A percentile compares a stretch with the other conserved stretches of the same genome.
phyloP scores from a whole-genome alignment of 1,284 basidiomycete species.

The Bondarzewia mesenterica region DNA sequence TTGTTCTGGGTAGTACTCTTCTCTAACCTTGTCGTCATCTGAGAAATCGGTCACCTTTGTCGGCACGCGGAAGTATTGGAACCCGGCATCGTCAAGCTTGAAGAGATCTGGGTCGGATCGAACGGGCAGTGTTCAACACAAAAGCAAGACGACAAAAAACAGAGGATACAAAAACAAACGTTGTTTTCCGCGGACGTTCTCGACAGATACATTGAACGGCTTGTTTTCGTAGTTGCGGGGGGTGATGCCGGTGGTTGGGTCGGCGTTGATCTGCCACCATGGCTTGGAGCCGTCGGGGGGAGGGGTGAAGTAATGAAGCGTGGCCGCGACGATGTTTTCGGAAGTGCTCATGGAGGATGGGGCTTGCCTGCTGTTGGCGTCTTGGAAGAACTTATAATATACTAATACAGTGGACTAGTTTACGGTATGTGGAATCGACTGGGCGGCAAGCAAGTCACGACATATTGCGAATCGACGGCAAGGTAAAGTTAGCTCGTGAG shows the following conservation, averaged over 20 bases:
- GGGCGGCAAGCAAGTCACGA: too few relatives aligned
- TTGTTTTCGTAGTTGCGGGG: conserved; percentile 18
- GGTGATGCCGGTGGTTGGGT: conserved; percentile 15
- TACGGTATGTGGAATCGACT: too few relatives aligned
- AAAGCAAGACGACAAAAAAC: too few relatives aligned
- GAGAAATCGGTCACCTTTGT: conserved; percentile 36
- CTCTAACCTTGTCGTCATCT: conserved; percentile 39
- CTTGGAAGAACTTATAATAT: too few relatives aligned
- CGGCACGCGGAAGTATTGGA: conserved; percentile 38
- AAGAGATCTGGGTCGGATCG: conserved; percentile 28
- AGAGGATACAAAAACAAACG: neutral
- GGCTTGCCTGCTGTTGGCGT: neutral
- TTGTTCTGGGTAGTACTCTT: conserved; percentile 55
- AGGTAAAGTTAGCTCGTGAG: too few relatives aligned
- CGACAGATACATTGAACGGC: conserved; percentile 31
- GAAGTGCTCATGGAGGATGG: too few relatives aligned
- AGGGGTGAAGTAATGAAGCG: conserved; percentile 22
- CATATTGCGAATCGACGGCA: too few relatives aligned
- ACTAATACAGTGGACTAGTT: too few relatives aligned
- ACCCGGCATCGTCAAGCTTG: conserved; percentile 53
- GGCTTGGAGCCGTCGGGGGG: conserved; percentile 25
- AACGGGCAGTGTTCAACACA: too few relatives aligned
- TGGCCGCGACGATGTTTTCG: conserved; percentile 2
- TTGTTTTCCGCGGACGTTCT: conserved; percentile 44
- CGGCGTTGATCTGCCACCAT: conserved; percentile 19